Evolutionary conservation across 2,329 filamentous ascomycete genomes (phyloP).

Genomic region (Diplodia scrobiculata): DNA sequence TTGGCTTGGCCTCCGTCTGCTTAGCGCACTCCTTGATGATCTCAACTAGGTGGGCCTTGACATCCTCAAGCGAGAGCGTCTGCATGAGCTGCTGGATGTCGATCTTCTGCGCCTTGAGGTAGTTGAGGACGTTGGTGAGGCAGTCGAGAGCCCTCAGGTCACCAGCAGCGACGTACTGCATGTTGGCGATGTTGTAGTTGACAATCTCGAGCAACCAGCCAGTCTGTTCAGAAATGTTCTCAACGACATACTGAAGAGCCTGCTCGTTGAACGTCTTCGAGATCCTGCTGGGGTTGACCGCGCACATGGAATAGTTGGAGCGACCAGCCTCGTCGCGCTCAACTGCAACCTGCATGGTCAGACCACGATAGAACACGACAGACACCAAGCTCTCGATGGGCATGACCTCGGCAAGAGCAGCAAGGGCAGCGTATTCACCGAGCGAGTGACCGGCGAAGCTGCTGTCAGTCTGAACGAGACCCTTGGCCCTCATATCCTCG

Average conservation of each 20-base stretch:
- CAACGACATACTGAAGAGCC: conserved; percentile 93
- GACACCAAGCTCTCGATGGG: conserved; percentile 98
- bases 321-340: conserved; percentile 90
- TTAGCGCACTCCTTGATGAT: conserved; percentile 89
- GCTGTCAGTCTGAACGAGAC: conserved; percentile 91
- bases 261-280: conserved; percentile 99
- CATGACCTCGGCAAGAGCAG: conserved; percentile 96
- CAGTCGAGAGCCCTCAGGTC: conserved; percentile 67
- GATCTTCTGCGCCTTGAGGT: conserved; percentile 93
- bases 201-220: conserved; percentile 98
- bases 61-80: conserved; percentile 81
- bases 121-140: conserved; percentile 82
- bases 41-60: conserved; percentile 83
- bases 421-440: conserved; percentile 95
- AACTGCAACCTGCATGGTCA: conserved; percentile 99
- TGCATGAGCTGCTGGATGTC: conserved; percentile 93
- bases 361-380: conserved; percentile 96
- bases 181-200: conserved; percentile 80
- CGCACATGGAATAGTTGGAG: conserved; percentile 99
- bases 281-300: conserved; percentile 96
- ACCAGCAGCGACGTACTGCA: conserved; percentile 69
- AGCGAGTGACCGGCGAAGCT: conserved; percentile 97
- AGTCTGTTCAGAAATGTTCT: conserved; percentile 90
- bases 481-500: conserved; percentile 97
- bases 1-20: conserved; percentile 84